Evolutionary conservation across 2,329 filamentous ascomycete species (phyloP).

Genomic region (Thermoascus crustaceus): DNA sequence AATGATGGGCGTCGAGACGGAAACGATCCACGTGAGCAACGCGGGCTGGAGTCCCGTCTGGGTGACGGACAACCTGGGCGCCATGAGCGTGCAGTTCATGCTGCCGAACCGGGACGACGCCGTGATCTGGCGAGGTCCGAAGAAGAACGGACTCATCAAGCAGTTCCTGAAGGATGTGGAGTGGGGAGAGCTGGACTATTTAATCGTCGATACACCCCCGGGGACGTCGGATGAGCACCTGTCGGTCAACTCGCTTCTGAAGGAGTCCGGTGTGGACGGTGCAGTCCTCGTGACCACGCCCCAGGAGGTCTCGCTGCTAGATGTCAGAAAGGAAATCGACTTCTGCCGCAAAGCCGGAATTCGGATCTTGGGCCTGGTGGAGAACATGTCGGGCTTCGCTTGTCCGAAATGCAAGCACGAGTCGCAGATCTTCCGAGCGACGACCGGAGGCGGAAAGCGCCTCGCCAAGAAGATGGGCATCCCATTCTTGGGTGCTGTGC

Average conservation of each 20-base stretch:
- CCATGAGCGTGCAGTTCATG: conserved; percentile 99
- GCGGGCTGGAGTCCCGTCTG: conserved; percentile 92
- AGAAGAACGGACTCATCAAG: conserved; percentile 98
- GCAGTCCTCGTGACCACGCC: conserved; percentile 91
- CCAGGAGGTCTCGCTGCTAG: conserved; percentile 84
- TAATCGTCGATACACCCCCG: conserved; percentile 91
- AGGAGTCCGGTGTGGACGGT: conserved; percentile 85
- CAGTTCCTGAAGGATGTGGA: conserved; percentile 96
- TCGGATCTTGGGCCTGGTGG: conserved; percentile 75
- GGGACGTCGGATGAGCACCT: conserved; percentile 94
- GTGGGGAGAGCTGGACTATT: conserved; percentile 89
- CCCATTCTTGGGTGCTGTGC: conserved; percentile 81
- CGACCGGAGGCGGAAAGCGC: conserved; percentile 74
- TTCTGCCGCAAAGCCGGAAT: conserved; percentile 96
- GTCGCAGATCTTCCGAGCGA: conserved; percentile 79
- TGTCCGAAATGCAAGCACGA: conserved; percentile 81
- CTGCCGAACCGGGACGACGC: conserved; percentile 87
- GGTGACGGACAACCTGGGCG: conserved; percentile 86
- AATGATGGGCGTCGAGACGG: conserved; percentile 94
- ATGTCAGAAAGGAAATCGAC: conserved; percentile 95
- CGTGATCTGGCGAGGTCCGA: conserved; percentile 93
- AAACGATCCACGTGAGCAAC: conserved; percentile 85
- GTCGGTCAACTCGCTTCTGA: conserved; percentile 83
- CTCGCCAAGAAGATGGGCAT: conserved; percentile 81
- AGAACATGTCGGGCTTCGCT: conserved; percentile 98